Conservation (phyloP, 1,284 basidiomycete genomes). For the Ceratobasidium theobromae region DNA sequence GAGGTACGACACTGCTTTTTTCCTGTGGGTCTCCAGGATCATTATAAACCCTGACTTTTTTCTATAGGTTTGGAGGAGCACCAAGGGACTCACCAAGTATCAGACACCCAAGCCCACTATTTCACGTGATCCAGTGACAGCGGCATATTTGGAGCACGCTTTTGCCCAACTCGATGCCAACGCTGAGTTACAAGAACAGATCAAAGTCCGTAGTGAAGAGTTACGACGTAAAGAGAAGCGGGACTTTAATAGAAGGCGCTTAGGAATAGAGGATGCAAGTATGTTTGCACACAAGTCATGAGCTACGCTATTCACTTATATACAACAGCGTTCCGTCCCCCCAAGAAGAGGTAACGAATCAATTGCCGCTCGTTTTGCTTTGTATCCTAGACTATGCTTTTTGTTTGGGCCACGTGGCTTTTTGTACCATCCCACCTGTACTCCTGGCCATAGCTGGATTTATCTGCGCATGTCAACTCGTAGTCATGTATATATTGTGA, state of each 20-base stretch:
- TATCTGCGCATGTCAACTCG: too few relatives aligned
- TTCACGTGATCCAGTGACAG: background rate
- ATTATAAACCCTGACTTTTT: background rate
- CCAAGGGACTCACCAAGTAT: slow-evolving; percentile 9
- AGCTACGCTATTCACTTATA: background rate
- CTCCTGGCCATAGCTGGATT: too few relatives aligned
- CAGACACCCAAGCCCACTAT: background rate
- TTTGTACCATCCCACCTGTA: too few relatives aligned
- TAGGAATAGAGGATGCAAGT: slow-evolving; percentile 24
- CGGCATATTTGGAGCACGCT: slow-evolving; percentile 1
- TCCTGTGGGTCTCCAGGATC: background rate
- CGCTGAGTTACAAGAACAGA: background rate
- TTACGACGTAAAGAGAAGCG: slow-evolving; percentile 8
- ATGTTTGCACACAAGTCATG: background rate
- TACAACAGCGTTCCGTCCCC: background rate
- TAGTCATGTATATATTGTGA: too few relatives aligned
- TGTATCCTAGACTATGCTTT: too few relatives aligned
- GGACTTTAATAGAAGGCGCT: slow-evolving; percentile 14
- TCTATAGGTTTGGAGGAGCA: slow-evolving; percentile 25
- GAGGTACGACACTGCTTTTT: slow-evolving; percentile 14
- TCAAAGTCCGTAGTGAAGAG: slow-evolving; percentile 6
- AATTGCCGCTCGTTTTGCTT: background rate
- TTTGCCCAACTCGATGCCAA: slow-evolving; percentile 2
- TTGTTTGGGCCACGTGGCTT: too few relatives aligned
- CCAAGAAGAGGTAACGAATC: background rate